These are phyloP conservation scores for Saccharomycopsis fibuligera DNA, from an alignment of 805 yeast species.

Conservation along the genomic window DNA sequence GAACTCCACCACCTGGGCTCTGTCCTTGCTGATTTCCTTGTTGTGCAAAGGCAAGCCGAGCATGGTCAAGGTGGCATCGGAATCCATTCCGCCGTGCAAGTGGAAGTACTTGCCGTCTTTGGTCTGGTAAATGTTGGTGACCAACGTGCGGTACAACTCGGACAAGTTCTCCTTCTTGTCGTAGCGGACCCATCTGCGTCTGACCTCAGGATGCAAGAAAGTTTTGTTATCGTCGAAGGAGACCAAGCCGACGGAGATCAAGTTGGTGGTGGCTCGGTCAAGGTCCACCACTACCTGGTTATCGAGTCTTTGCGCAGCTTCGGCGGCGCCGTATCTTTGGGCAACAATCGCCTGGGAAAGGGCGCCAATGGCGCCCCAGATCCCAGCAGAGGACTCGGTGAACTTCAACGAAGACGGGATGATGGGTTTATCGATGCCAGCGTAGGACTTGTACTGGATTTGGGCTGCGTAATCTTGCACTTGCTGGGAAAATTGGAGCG, in stretches of 20 bases:
- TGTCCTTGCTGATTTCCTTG: slow-evolving; percentile 23
- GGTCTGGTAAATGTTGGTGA: slow-evolving; percentile 31
- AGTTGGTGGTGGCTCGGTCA: slow-evolving; percentile 13
- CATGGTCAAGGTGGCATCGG: slow-evolving; percentile 29
- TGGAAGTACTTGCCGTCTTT: slow-evolving; percentile 29
- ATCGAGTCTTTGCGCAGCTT: slow-evolving; percentile 4
- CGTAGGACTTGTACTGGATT: slow-evolving; percentile 14
- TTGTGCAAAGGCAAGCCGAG: slow-evolving; percentile 29
- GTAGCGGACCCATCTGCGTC: slow-evolving; percentile 21
- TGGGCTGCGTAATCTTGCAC: slow-evolving; percentile 12
- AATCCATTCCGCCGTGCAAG: slow-evolving; percentile 32
- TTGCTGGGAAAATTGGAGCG: slow-evolving; percentile 20
- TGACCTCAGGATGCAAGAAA: slow-evolving; percentile 22
- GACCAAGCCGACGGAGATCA: slow-evolving; percentile 23
- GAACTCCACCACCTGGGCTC: slow-evolving; percentile 25
- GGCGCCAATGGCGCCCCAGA: slow-evolving; percentile 26
- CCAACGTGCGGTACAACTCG: slow-evolving; percentile 28
- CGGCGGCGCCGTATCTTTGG: slow-evolving; percentile 22
- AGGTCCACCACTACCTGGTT: too few relatives aligned
- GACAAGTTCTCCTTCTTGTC: slow-evolving; percentile 27
- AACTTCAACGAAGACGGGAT: slow-evolving; percentile 28
- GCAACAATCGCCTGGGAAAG: slow-evolving; percentile 23
- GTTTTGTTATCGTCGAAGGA: slow-evolving; percentile 30
- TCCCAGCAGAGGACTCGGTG: slow-evolving; percentile 26
- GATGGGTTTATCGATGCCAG: slow-evolving; percentile 19